Conservation (phyloP, 495 filamentous ascomycete species). For the Aspergillus bridgeri region DNA sequence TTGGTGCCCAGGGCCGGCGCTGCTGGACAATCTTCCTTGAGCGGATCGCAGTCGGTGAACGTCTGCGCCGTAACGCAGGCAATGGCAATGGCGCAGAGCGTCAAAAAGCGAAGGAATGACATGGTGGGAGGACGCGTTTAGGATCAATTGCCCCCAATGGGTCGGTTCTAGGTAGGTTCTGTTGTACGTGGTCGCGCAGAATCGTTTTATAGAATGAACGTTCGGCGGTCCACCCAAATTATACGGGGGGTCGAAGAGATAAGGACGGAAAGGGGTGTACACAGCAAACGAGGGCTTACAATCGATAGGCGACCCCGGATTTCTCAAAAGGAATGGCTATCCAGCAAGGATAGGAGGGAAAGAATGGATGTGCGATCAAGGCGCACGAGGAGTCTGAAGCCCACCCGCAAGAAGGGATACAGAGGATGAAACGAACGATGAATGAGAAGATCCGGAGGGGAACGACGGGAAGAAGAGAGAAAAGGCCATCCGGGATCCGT, state of each 20-base stretch:
- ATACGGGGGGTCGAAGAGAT: not conserved
- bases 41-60: conserved; percentile 63
- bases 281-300: not conserved
- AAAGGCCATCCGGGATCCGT: conserved; percentile 1
- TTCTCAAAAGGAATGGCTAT: not conserved
- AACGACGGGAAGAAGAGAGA: conserved; percentile 9
- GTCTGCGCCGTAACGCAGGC: conserved; percentile 34
- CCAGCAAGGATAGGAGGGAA: conserved; percentile 12
- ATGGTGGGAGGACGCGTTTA: conserved; percentile 18
- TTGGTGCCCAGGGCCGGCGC: conserved; percentile 65
- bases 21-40: conserved; percentile 59
- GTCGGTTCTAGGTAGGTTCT: not conserved
- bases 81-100: conserved; percentile 24
- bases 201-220: not conserved
- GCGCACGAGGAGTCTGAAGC: conserved; percentile 25
- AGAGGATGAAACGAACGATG: conserved; percentile 8
- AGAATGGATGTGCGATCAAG: conserved; percentile 34
- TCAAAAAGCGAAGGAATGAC: conserved; percentile 24
- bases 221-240: not conserved
- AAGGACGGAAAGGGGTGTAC: not conserved
- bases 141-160: conserved; percentile 9
- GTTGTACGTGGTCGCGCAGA: not conserved
- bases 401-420: conserved; percentile 14
- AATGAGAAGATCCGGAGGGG: conserved; percentile 11
- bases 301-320: not conserved